A percentile compares a stretch with the other conserved stretches of the same genome.
Evolutionary conservation across 306 rosid genomes (phyloP).

Genomic region (Urtica urens): DNA sequence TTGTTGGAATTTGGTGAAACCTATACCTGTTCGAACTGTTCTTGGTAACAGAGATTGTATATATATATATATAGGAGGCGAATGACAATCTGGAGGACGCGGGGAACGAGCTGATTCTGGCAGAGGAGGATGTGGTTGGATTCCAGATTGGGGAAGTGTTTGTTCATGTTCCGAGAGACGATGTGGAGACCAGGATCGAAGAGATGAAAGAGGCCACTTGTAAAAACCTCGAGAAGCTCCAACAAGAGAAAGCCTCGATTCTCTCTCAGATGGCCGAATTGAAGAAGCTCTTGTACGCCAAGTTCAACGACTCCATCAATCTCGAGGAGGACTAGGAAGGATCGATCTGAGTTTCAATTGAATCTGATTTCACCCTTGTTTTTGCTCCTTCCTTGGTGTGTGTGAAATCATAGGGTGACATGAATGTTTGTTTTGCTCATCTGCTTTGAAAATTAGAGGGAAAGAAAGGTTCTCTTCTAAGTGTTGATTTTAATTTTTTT

Average conservation of each 20-base stretch:
- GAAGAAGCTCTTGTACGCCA: constrained; percentile 74
- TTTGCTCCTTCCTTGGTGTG: neutral
- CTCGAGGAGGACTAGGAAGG: constrained; percentile 73
- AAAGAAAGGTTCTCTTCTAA: too few species aligned
- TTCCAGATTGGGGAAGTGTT: constrained; percentile 90
- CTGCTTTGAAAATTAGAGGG: too few species aligned
- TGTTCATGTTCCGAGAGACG: constrained; percentile 80
- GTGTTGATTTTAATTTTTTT: too few species aligned
- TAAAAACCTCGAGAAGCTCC: constrained; percentile 58
- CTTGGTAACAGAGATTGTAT: too few species aligned
- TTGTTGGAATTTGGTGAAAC: too few species aligned
- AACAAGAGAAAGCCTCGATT: constrained; percentile 57
- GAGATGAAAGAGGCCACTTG: constrained; percentile 54
- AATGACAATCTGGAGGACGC: constrained; percentile 89
- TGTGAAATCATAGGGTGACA: neutral
- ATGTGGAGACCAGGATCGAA: constrained; percentile 76
- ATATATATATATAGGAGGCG: constrained; percentile 39
- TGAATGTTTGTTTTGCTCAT: too few species aligned
- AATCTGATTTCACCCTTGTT: too few species aligned
- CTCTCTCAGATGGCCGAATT: constrained; percentile 70
- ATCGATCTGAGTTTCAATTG: too few species aligned
- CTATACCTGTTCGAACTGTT: too few species aligned
- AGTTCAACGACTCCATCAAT: constrained; percentile 93
- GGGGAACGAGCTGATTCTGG: constrained; percentile 75
- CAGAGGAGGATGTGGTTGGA: constrained; percentile 77